Evolutionary conservation across 208 protist genomes (phyloP).

Genomic region (Leishmania lainsoni): DNA sequence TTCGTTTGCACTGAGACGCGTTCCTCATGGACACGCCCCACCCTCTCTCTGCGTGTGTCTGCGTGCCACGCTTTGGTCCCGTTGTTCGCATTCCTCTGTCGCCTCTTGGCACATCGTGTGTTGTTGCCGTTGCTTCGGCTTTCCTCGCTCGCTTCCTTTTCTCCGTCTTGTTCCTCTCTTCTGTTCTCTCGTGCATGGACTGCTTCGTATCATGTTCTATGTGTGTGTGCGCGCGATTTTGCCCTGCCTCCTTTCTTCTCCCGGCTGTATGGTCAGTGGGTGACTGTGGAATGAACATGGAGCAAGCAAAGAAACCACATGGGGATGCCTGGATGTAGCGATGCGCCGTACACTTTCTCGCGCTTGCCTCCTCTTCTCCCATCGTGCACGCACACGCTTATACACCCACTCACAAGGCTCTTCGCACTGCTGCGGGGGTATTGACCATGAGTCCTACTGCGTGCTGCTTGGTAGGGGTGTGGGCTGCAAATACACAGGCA

Average conservation of each 20-base stretch:
- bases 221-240: background rate
- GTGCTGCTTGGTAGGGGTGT: background rate
- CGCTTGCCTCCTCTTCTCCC: background rate
- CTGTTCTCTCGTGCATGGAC: background rate
- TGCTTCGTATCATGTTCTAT: background rate
- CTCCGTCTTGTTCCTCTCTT: background rate
- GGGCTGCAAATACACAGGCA: background rate
- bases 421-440: background rate
- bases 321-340: background rate
- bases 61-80: background rate
- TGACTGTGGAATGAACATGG: background rate
- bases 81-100: background rate
- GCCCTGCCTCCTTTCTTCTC: background rate
- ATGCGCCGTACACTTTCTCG: background rate
- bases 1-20: background rate
- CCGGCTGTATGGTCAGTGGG: background rate
- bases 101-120: background rate
- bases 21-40: background rate
- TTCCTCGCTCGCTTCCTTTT: background rate
- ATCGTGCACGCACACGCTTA: background rate
- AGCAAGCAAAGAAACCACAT: background rate
- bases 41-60: background rate
- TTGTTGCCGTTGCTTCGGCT: background rate
- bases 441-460: background rate
- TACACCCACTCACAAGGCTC: background rate